Evolutionary conservation across 2,329 filamentous ascomycete species (phyloP).

Genomic region (Aaosphaeria arxii): DNA sequence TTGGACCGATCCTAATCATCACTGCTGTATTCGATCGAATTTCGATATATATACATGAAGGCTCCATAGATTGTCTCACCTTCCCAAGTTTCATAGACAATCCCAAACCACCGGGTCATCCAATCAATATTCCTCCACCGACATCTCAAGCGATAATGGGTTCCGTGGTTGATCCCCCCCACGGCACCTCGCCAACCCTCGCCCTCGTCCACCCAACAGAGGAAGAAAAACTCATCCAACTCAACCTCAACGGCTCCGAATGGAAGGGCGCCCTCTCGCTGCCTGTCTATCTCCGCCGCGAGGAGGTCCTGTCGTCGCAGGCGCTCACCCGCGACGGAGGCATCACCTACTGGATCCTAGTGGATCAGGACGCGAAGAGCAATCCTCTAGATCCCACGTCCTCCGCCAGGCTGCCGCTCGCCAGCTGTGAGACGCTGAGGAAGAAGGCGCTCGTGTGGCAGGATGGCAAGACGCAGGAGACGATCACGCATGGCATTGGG

Average conservation of each 20-base stretch:
- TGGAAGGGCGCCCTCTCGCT: conserved; percentile 58
- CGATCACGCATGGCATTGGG: conserved; percentile 69
- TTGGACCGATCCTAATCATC: too few species aligned
- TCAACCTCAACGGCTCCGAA: conserved; percentile 52
- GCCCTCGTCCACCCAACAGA: conserved; percentile 54
- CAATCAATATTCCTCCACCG: too few species aligned
- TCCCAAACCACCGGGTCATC: too few species aligned
- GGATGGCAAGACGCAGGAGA: conserved; percentile 52
- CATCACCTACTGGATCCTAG: conserved; percentile 59
- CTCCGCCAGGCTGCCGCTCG: conserved; percentile 46
- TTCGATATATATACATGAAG: too few species aligned
- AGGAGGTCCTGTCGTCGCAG: conserved; percentile 51
- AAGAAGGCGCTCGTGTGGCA: conserved; percentile 47
- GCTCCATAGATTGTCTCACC: too few species aligned
- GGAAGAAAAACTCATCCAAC: conserved; percentile 52
- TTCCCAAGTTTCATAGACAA: too few species aligned
- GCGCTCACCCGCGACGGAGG: conserved; percentile 53
- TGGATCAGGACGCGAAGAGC: conserved; percentile 41
- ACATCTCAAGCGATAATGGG: conserved; percentile 13
- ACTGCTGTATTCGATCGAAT: too few species aligned
- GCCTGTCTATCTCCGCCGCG: conserved; percentile 57
- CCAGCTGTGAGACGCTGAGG: conserved; percentile 57
- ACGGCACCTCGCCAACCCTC: conserved; percentile 50
- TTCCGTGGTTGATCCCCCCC: conserved; percentile 40
- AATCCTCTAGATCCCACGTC: conserved; percentile 36